A percentile compares a stretch with the other conserved stretches of the same genome.
phyloP scores from a whole-genome alignment of 306 rosid genomes.

The Hippophae tibetana region DNA sequence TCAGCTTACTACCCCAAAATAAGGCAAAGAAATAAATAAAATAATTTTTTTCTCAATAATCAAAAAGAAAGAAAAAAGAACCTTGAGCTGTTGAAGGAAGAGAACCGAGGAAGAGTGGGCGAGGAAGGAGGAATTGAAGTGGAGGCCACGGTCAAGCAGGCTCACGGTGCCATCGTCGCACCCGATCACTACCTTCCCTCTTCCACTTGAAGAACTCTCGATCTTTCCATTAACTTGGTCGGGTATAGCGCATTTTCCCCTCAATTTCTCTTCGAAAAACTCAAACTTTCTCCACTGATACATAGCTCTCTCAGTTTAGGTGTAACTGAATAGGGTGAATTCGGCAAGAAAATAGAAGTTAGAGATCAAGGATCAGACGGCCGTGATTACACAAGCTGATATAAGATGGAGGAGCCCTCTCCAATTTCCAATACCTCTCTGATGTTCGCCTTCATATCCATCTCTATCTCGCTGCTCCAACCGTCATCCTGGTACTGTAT shows the following conservation, averaged over 20 bases:
- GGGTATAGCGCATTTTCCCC: constrained; percentile 59
- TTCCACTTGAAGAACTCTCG: constrained; percentile 84
- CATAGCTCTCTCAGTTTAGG: constrained; percentile 23
- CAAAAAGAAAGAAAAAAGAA: constrained; percentile 7
- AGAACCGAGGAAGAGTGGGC: constrained; percentile 75
- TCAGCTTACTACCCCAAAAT: background rate
- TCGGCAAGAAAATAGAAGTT: background rate
- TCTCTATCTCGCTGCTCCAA: background rate
- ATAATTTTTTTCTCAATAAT: constrained; percentile 6
- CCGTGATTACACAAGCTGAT: constrained; percentile 2
- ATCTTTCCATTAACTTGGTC: constrained; percentile 53
- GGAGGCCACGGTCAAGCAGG: constrained; percentile 84
- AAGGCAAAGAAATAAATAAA: background rate
- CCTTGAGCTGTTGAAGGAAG: constrained; percentile 97
- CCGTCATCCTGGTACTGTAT: too few species aligned
- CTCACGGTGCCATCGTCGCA: constrained; percentile 64
- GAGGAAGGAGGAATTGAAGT: constrained; percentile 68
- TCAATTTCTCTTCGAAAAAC: constrained; percentile 82
- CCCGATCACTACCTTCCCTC: constrained; percentile 87
- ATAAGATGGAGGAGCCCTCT: constrained; percentile 2
- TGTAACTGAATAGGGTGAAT: background rate
- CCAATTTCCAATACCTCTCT: background rate
- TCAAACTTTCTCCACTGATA: constrained; percentile 99
- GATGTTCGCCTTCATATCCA: background rate
- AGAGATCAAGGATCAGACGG: constrained; percentile 3